Evolutionary conservation across 306 rosid genomes (phyloP), one percentile per base, ranked within the genome.

Genomic region (Argentina anserina): DNA sequence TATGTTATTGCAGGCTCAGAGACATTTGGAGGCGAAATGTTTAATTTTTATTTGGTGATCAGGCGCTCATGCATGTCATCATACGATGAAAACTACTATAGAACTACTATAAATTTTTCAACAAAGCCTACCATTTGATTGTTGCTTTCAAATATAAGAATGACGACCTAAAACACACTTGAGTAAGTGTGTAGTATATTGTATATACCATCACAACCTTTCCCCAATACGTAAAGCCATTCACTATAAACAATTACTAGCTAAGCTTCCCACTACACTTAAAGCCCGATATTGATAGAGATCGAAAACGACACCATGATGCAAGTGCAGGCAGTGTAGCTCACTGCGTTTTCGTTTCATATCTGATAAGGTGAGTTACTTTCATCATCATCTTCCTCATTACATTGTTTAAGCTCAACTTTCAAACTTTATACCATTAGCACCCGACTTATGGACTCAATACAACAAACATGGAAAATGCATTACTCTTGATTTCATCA

Each of bases 181-280:
- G 1, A 3, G 26, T 23, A 21, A 52, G 56, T 52, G 29, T n/a
- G 3, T 43, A 43, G 47, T 43, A 3, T 43, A 43, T 3, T 45
- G 50, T 41, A 41, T 45, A 21, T 21, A 21, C 2, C 29, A 21
- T 52, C 28, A 68, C 65, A 42, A 23, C 69, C 65, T 79, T 73
- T 46, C 55, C 50, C 28, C 40, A 46, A 50, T 25, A 61, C 59
- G 61, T 46, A 33, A 56, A 65, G 46, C 69, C 72, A 65, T 53
- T 47, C 7, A 1, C 14, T 31, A 21, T 52, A 20, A 46, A 33
- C 14, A 52, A 36, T 56, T 28, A 68, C 45, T 25, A 63, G 73
- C 59, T 70, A 34, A 61, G 42, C 75, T 46, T 58, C 46, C 73
- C 79, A 69, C 69, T 69, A 69, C 41, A 52, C 63, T 62, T 69